These are phyloP conservation scores for barrel medic (Medicago truncatula) DNA, from an alignment of 306 rosid species.

Conservation along the genomic window DNA sequence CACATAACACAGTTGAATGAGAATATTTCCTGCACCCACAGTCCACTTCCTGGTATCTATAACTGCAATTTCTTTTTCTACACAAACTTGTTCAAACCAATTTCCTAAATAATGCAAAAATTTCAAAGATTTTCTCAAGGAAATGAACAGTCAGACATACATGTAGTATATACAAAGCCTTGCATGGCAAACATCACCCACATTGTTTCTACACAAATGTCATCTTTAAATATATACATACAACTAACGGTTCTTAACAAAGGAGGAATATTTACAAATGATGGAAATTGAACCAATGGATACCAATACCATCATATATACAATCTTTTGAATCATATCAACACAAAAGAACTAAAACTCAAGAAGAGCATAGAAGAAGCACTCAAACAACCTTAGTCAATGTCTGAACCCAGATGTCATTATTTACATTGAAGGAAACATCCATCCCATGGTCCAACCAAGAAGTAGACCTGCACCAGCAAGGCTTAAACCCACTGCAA, in stretches of 20 bases:
- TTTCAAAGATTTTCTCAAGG: slow-evolving; percentile 8
- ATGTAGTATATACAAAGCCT: background rate
- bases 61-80: background rate
- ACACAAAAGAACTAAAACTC: slow-evolving; percentile 31
- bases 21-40: too few relatives aligned
- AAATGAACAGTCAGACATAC: background rate
- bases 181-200: background rate
- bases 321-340: slow-evolving; percentile 25
- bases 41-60: background rate
- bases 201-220: slow-evolving; percentile 23
- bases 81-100: background rate
- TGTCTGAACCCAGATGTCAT: slow-evolving; percentile 28
- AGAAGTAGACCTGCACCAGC: slow-evolving; percentile 88
- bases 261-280: slow-evolving; percentile 33
- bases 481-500: slow-evolving; percentile 77
- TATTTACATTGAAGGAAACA: slow-evolving; percentile 62
- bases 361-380: slow-evolving; percentile 31
- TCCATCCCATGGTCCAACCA: slow-evolving; percentile 94
- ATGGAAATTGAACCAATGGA: slow-evolving; percentile 8
- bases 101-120: background rate
- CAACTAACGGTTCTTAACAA: slow-evolving; percentile 18
- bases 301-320: slow-evolving; percentile 19
- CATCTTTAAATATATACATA: slow-evolving; percentile 36
- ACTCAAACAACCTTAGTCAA: slow-evolving; percentile 13
- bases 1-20: too few relatives aligned